Percentiles rank a stretch among this genome's conserved stretches.
These are phyloP conservation scores for Theobroma grandiflorum DNA, from an alignment of 441 rosid genomes.

Conservation along the genomic window DNA sequence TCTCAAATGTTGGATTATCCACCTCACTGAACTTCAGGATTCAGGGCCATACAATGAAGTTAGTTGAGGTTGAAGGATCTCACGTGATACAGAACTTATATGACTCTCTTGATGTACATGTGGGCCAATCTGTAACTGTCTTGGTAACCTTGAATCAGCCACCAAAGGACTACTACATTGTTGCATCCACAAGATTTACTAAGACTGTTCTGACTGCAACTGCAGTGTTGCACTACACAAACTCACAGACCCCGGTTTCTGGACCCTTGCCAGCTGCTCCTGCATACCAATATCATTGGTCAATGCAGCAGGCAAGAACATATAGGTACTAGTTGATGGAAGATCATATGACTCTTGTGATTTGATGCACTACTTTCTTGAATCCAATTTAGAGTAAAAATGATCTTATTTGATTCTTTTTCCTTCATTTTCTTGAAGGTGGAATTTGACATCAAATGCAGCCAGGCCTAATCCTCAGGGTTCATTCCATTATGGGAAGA, in stretches of 20 bases:
- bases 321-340: slow-evolving; percentile 53
- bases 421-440: slow-evolving; percentile 46
- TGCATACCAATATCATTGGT: slow-evolving; percentile 57
- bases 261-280: slow-evolving; percentile 76
- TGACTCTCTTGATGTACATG: slow-evolving; percentile 84
- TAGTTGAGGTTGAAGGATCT: slow-evolving; percentile 95
- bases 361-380: not conserved
- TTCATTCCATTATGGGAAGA: slow-evolving; percentile 84
- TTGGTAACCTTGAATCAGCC: slow-evolving; percentile 74
- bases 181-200: slow-evolving; percentile 71
- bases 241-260: slow-evolving; percentile 61
- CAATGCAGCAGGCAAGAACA: slow-evolving; percentile 89
- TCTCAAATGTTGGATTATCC: slow-evolving; percentile 82
- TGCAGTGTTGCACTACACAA: slow-evolving; percentile 70
- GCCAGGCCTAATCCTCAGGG: slow-evolving; percentile 98
- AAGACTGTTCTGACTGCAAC: slow-evolving; percentile 53
- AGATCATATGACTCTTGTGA: not conserved
- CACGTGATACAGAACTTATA: slow-evolving; percentile 75
- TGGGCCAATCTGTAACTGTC: slow-evolving; percentile 86
- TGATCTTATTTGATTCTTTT: not conserved
- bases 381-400: not conserved
- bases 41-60: slow-evolving; percentile 80
- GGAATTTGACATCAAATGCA: slow-evolving; percentile 94
- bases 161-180: slow-evolving; percentile 84
- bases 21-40: slow-evolving; percentile 85